Base-by-base conservation (phyloP, 345 rosid species). In the Erucastrum elatum region DNA sequence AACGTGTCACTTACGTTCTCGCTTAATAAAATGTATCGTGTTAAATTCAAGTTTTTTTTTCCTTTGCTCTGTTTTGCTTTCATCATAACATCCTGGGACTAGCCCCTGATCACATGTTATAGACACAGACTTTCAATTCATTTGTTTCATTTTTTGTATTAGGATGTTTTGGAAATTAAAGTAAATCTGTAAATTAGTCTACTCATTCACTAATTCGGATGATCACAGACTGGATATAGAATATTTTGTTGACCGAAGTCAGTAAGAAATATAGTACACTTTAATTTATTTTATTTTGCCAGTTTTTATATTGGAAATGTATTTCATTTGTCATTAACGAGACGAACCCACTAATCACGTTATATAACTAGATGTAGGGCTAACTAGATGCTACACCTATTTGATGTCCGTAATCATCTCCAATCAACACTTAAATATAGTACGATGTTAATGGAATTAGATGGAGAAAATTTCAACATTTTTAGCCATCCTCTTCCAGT, bases 381-480 rank as follows among this genome's bases (percentile, higher is more conserved):
- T 21, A 21, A 21, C 21, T 27, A 55, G 5, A 16, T 53, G 2
- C 1, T 4, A 15, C 26, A 11, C 66, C 31, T 30, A 35, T 30
- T 26, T 4, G 25, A 53, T 46, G 16, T 34, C 27, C 27, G 21
- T 35, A 10, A 63, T 3, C 65, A 53, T 27, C 71, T n/a, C 39
- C 59, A 64, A 6, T 12, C 31, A 63, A 63, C 21, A 31, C 69
- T n/a, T n/a, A 29, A 35, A 12, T 31, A 13, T 4, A 37, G 44
- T 8, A 25, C 25, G 60, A 6, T 0, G 21, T 11, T 44, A 44
- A 4, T 11, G 51, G 51, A 2, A 37, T 1, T 21, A 41, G 2
- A 78, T 66, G 74, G 58, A 72, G 74, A 72, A 72, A 72, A 46
- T n/a, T 21, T 25, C 59, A n/a, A 63, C 82, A 60, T 34, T 72